Conservation (phyloP, 306 rosid genomes). For the Citrullus mucosospermus region DNA sequence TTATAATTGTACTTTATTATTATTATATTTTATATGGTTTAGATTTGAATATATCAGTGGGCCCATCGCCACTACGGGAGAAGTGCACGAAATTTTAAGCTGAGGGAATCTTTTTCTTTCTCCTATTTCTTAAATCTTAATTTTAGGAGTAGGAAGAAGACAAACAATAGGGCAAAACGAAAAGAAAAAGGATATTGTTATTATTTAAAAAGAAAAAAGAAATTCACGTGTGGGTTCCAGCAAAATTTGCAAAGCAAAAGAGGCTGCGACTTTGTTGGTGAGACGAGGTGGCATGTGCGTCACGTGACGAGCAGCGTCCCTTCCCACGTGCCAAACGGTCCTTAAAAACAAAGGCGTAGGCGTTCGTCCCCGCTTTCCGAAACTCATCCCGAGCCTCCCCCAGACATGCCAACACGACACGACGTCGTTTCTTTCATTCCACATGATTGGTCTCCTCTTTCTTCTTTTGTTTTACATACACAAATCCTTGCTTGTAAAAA, state of each 20-base stretch:
- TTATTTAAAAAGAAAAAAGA: background rate
- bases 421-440: background rate
- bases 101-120: background rate
- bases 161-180: background rate
- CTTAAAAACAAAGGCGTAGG: background rate
- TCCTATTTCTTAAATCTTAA: background rate
- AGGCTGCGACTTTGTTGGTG: background rate
- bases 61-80: background rate
- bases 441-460: background rate
- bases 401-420: background rate
- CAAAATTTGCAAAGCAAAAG: background rate
- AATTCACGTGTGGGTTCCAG: background rate
- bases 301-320: background rate
- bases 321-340: background rate
- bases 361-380: background rate
- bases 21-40: background rate
- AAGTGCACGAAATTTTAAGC: background rate
- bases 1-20: too few relatives aligned
- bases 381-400: background rate
- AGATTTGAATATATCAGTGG: background rate
- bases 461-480: background rate
- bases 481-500: background rate
- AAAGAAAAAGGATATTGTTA: background rate
- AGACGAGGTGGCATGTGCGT: background rate
- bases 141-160: too few relatives aligned